Evolutionary conservation across 176 grass and related monocot genomes (phyloP).

Genomic region (Carex littledalei): DNA sequence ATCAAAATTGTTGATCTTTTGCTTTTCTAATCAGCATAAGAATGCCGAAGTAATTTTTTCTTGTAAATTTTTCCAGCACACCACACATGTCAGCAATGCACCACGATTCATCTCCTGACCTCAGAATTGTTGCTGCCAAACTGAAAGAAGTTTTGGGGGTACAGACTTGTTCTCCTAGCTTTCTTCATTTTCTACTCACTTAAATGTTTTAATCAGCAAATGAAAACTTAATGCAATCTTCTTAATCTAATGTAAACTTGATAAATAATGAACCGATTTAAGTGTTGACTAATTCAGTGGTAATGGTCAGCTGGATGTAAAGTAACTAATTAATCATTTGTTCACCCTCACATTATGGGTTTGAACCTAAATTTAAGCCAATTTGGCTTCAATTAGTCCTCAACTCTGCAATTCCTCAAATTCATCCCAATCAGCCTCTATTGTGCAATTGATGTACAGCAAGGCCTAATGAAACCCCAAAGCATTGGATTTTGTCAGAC

Average conservation of each 20-base stretch:
- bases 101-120: slow-evolving; percentile 81
- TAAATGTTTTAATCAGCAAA: background rate
- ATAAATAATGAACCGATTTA: background rate
- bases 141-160: slow-evolving; percentile 86
- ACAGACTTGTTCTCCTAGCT: background rate
- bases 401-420: background rate
- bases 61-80: slow-evolving; percentile 48
- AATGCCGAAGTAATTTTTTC: slow-evolving; percentile 2
- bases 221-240: background rate
- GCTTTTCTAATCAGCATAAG: background rate
- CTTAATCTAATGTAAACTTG: background rate
- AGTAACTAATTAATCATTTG: background rate
- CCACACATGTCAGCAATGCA: slow-evolving; percentile 93
- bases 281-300: background rate
- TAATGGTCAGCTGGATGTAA: background rate
- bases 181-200: background rate
- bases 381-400: background rate
- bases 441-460: slow-evolving; percentile 1
- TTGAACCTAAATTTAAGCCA: background rate
- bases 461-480: background rate
- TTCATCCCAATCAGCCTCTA: background rate
- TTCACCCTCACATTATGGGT: background rate
- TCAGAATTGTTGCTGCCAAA: slow-evolving; percentile 61
- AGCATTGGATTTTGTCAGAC: background rate
- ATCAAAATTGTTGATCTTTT: background rate